Base-by-base conservation (phyloP, 805 yeast genomes). In the Sugiyamaella smithiae region DNA sequence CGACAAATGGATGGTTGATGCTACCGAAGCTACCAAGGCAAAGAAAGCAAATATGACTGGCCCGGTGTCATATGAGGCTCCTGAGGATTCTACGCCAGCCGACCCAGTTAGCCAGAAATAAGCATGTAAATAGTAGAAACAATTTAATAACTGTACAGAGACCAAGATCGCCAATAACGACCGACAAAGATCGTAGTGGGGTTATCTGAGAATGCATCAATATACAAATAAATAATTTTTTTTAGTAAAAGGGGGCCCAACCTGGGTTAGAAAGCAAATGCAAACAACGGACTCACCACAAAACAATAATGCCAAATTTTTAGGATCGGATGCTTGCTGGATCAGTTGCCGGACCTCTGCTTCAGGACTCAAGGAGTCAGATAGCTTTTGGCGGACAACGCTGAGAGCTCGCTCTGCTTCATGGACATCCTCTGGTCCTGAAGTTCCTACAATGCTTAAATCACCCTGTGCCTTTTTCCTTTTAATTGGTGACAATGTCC, bases 311-410 rank as follows among this genome's bases (percentile, higher is more conserved):
- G 93, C 84, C 42, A 93, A 68, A 56, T 88, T 88, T 4, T 72
- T 67, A 4, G 74, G 71, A 60, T 80, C 83, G 0, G 82, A 73
- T 0, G 99, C 97, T 50, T 85, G 85, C 38, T 79, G 80, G 5
- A 90, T 80, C 54, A 91, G 68, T 59, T 86, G 93, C 48, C 91
- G 76, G 1, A 91, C 91, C 0, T 80, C 80, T 0, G 97, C 96
- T 57, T 89, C 97, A 5, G 79, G 78, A 60, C 89, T 88, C 43
- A 93, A 70, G 0, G 82, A 85, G 29, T 75, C 74, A 0, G 85
- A 84, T 38, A 91, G 68, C 63, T 93, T 93, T 17, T 75, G 81
- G 46, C 77, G 71, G 2, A 91, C 97, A 2, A 80, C 79, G 31
- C 73, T 72, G 24, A 93, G 73, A 0, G 97, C 97, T 48, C 85